Percentiles rank a stretch among this genome's conserved stretches.
phyloP scores from a whole-genome alignment of 2,329 filamentous ascomycete genomes.

The Colletotrichum camelliae region DNA sequence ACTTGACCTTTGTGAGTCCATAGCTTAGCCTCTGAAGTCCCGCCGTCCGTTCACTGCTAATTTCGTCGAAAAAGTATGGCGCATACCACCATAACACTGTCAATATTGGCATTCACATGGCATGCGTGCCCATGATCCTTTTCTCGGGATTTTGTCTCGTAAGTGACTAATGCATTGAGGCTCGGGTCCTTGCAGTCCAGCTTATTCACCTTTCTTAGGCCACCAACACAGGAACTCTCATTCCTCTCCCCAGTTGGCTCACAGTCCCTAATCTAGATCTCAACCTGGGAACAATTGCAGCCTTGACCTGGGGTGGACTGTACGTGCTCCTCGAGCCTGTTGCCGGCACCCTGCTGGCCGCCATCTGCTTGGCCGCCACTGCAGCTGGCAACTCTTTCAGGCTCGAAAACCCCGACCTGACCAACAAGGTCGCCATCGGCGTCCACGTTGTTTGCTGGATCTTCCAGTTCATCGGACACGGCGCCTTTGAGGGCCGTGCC shows the following conservation, averaged over 20 bases:
- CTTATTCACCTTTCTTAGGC: slow-evolving; percentile 45
- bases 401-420: slow-evolving; percentile 54
- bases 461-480: slow-evolving; percentile 90
- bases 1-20: slow-evolving; percentile 76
- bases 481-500: slow-evolving; percentile 84
- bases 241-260: slow-evolving; percentile 70
- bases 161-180: slow-evolving; percentile 37
- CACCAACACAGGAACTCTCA: slow-evolving; percentile 67
- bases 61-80: slow-evolving; percentile 67
- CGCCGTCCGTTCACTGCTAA: not conserved
- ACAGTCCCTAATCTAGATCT: slow-evolving; percentile 71
- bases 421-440: slow-evolving; percentile 64
- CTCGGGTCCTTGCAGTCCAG: not conserved
- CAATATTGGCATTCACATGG: slow-evolving; percentile 81
- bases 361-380: slow-evolving; percentile 77
- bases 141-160: slow-evolving; percentile 76
- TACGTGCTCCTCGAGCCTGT: slow-evolving; percentile 95
- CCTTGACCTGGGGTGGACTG: slow-evolving; percentile 74
- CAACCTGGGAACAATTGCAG: slow-evolving; percentile 69
- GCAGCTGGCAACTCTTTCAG: slow-evolving; percentile 79
- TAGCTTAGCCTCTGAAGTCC: not conserved
- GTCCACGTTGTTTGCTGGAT: slow-evolving; percentile 82
- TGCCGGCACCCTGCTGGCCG: slow-evolving; percentile 78
- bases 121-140: slow-evolving; percentile 78
- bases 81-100: slow-evolving; percentile 80